phyloP scores from a whole-genome alignment of 192 early-diverging fungal species.

The Coemansia asiatica region DNA sequence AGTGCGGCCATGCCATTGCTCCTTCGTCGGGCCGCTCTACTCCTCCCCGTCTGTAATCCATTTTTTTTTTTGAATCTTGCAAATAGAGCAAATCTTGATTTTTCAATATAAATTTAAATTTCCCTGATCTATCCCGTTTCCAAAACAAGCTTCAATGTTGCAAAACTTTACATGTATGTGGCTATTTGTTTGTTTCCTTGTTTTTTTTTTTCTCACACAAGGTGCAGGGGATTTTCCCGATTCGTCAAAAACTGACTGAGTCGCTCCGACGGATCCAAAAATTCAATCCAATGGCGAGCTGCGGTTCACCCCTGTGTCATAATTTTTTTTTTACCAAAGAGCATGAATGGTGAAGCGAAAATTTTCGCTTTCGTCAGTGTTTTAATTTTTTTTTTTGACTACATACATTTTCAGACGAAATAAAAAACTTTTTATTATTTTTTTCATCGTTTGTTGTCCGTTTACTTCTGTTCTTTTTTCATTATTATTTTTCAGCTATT shows the following conservation, averaged over 20 bases:
- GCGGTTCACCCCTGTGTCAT: slow-evolving; percentile 15
- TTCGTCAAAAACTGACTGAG: slow-evolving; percentile 5
- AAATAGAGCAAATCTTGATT: neutral
- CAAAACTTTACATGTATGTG: neutral
- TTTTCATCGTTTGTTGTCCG: neutral
- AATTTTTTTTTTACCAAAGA: neutral
- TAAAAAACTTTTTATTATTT: neutral
- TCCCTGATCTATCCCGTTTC: too few species aligned
- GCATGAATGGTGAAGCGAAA: too few species aligned
- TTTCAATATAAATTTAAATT: neutral
- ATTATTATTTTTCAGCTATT: slow-evolving; percentile 9
- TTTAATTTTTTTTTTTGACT: neutral
- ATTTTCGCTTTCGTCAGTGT: slow-evolving; percentile 4
- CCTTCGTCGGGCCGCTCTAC: slow-evolving; percentile 28
- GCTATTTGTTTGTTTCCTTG: neutral
- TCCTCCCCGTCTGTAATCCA: slow-evolving; percentile 38
- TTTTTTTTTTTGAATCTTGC: neutral
- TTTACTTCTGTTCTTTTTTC: slow-evolving; percentile 9
- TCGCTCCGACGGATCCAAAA: neutral
- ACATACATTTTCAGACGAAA: too few species aligned
- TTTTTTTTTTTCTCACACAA: neutral
- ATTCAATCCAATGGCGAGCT: slow-evolving; percentile 12
- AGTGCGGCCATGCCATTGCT: slow-evolving; percentile 34
- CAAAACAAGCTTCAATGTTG: too few species aligned
- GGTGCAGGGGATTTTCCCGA: slow-evolving; percentile 2